Conservation (phyloP, 257 asterid species). For the Echites panduratus region DNA sequence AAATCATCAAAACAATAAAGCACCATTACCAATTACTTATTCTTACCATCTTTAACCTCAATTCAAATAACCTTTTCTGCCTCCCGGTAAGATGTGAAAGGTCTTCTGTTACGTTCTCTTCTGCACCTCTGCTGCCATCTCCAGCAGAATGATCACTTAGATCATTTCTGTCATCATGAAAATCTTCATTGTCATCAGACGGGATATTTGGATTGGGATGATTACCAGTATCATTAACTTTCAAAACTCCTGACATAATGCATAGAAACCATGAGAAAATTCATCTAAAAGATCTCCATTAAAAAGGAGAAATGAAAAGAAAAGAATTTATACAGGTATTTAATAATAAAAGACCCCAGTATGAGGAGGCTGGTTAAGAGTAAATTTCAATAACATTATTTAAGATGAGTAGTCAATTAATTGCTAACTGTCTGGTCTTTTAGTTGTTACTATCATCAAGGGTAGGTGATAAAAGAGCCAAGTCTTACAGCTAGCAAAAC, state of each 20-base stretch:
- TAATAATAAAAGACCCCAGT: background rate
- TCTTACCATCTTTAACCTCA: conserved; percentile 79
- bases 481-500: background rate
- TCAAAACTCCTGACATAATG: conserved; percentile 29
- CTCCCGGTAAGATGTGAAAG: conserved; percentile 61
- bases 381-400: background rate
- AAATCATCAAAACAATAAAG: conserved; percentile 2
- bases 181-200: conserved; percentile 29
- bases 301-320: background rate
- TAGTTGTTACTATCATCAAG: background rate
- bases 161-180: conserved; percentile 29
- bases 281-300: background rate
- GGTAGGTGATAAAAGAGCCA: background rate
- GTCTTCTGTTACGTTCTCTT: conserved; percentile 27
- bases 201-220: conserved; percentile 16
- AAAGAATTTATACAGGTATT: background rate
- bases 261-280: background rate
- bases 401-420: background rate
- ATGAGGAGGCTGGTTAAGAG: background rate
- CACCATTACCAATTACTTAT: background rate
- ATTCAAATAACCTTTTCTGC: conserved; percentile 64
- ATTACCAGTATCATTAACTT: conserved; percentile 21
- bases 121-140: conserved; percentile 35
- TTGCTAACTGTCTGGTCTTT: background rate
- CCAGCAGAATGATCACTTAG: conserved; percentile 26